Conservation (phyloP, 805 yeast species). For the Saturnispora ahearnii region DNA sequence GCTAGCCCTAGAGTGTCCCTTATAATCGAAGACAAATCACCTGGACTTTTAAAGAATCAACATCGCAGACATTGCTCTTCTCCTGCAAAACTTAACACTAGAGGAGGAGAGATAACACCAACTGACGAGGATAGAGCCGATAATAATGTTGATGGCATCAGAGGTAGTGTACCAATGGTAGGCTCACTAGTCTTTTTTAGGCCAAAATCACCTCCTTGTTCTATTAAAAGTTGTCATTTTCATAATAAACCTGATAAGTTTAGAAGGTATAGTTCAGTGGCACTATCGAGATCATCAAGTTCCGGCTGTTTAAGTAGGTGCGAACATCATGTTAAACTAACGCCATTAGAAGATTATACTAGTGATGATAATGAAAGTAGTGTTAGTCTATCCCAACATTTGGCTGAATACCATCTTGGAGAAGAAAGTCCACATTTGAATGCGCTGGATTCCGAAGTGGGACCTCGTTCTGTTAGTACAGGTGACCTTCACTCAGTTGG, state of each 20-base stretch:
- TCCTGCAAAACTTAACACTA: background rate
- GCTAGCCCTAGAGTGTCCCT: slow-evolving; percentile 1
- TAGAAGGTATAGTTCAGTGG: background rate
- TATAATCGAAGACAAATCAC: slow-evolving; percentile 1
- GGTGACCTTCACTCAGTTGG: background rate
- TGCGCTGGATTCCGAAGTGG: background rate
- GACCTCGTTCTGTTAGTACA: background rate
- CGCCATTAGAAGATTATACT: background rate
- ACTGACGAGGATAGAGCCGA: background rate
- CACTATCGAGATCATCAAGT: background rate
- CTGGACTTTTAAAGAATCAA: background rate
- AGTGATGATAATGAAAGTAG: background rate
- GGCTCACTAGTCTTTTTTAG: slow-evolving; percentile 24
- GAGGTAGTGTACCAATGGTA: slow-evolving; percentile 23
- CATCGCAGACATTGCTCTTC: background rate
- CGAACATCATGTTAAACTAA: background rate
- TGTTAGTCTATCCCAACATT: background rate
- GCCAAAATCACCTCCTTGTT: slow-evolving; percentile 8
- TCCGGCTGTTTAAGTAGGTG: background rate
- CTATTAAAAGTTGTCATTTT: slow-evolving; percentile 2
- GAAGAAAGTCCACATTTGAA: background rate
- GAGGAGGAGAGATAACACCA: background rate
- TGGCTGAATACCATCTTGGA: background rate
- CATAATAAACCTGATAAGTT: background rate
- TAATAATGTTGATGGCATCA: background rate